Evolutionary conservation across 2,329 filamentous ascomycete genomes (phyloP).

Genomic region (Alternaria conjuncta): DNA sequence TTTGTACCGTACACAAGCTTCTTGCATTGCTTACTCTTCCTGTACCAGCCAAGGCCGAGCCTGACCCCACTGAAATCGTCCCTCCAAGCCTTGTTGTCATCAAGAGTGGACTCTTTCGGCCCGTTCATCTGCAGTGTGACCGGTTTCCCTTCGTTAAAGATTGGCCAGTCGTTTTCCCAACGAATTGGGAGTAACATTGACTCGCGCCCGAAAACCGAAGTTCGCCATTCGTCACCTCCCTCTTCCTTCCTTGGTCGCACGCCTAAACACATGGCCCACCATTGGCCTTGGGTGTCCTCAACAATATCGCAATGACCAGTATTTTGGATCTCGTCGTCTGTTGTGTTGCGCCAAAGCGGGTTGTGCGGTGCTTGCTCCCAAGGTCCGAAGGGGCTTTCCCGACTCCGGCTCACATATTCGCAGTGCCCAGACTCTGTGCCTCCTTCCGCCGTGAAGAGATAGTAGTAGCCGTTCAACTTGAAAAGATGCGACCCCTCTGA

Average conservation of each 20-base stretch:
- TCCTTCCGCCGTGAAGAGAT: conserved; percentile 39
- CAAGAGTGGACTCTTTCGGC: conserved; percentile 6
- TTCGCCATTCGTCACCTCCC: conserved; percentile 8
- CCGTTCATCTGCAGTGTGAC: conserved; percentile 49
- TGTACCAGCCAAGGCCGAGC: conserved; percentile 19
- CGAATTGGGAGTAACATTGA: conserved; percentile 59
- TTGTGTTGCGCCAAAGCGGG: conserved; percentile 45
- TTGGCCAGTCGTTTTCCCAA: conserved; percentile 61
- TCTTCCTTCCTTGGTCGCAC: conserved; percentile 22
- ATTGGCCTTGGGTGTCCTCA: conserved; percentile 28
- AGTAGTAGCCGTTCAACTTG: conserved; percentile 29
- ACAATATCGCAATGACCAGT: conserved; percentile 37
- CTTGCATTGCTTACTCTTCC: conserved; percentile 24
- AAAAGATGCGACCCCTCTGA: conserved; percentile 48
- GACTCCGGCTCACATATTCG: conserved; percentile 62
- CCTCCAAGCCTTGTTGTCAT: conserved; percentile 16
- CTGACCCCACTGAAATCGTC: conserved; percentile 11
- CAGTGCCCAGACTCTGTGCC: conserved; percentile 46
- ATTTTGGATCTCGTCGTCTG: conserved; percentile 40
- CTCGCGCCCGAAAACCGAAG: conserved; percentile 49
- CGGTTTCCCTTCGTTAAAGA: conserved; percentile 57
- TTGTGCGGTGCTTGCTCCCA: conserved; percentile 46
- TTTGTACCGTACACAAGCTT: conserved; percentile 23
- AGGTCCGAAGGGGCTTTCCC: conserved; percentile 44
- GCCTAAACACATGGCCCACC: conserved; percentile 48